These are phyloP conservation scores for Penicillium argentinense DNA, from an alignment of 495 filamentous ascomycete species.

Conservation along the genomic window DNA sequence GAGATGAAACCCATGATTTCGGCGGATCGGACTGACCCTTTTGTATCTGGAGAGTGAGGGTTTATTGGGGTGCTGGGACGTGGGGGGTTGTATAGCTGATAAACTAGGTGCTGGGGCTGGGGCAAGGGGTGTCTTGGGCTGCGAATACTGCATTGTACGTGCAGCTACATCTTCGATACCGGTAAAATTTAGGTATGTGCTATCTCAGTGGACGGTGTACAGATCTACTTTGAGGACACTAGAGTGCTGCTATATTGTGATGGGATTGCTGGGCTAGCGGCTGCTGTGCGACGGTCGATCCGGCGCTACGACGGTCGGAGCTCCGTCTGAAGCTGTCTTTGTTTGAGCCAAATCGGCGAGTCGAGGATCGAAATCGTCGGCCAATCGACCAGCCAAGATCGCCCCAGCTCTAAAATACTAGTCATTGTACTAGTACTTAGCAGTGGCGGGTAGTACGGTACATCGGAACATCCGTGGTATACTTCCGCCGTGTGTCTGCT, in stretches of 20 bases:
- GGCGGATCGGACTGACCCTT: not conserved
- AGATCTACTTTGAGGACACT: not conserved
- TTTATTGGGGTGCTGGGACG: not conserved
- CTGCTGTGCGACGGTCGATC: slow-evolving; percentile 14
- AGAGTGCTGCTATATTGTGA: no score
- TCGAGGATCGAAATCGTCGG: no score
- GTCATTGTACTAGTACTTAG: not conserved
- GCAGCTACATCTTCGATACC: not conserved
- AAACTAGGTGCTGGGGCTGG: slow-evolving; percentile 9
- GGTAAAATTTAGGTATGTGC: not conserved
- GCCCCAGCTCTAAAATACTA: no score
- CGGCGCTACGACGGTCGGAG: no score
- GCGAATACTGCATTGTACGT: slow-evolving; percentile 11
- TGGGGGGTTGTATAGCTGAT: slow-evolving; percentile 12
- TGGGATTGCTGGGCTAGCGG: not conserved
- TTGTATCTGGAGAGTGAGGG: not conserved
- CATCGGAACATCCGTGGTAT: not conserved
- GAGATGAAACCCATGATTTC: slow-evolving; percentile 25
- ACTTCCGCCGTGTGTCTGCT: not conserved
- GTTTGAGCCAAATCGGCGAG: not conserved
- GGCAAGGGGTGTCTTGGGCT: slow-evolving; percentile 13
- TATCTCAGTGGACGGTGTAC: not conserved
- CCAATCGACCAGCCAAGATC: not conserved
- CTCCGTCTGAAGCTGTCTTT: not conserved
- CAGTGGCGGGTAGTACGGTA: no score